phyloP scores from a whole-genome alignment of 1,284 basidiomycete species.

The Neolentinus lepideus region DNA sequence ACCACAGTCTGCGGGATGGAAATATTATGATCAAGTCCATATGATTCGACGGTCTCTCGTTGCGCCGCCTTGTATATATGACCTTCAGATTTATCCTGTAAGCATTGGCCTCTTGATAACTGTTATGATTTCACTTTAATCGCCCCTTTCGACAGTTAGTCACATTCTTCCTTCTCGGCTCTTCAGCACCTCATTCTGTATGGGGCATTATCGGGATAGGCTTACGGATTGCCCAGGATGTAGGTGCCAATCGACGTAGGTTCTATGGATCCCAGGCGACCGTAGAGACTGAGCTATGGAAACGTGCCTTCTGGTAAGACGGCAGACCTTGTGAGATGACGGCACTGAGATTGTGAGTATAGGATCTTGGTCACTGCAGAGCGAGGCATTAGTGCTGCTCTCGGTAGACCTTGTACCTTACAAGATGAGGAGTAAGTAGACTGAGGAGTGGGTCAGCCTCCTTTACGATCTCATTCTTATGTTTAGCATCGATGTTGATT shows the following conservation, averaged over 20 bases:
- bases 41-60: constrained; percentile 30
- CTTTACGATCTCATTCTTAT: not conserved
- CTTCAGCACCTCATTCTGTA: constrained; percentile 32
- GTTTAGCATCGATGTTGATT: constrained; percentile 35
- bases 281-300: constrained; percentile 39
- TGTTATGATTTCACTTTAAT: not conserved
- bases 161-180: constrained; percentile 20
- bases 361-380: constrained; percentile 22
- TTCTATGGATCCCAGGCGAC: constrained; percentile 14
- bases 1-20: constrained; percentile 38
- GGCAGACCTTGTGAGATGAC: not conserved
- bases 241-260: constrained; percentile 25
- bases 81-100: constrained; percentile 4
- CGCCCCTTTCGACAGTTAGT: not conserved
- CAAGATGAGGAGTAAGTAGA: constrained; percentile 37
- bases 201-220: constrained; percentile 38
- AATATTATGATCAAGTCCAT: constrained; percentile 32
- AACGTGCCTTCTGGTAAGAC: constrained; percentile 42
- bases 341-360: not conserved
- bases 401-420: constrained; percentile 42
- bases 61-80: not conserved
- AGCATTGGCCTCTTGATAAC: not conserved
- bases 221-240: constrained; percentile 31
- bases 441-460: not conserved
- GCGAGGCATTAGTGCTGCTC: constrained; percentile 29